Evolutionary conservation across 2,329 filamentous ascomycete genomes (phyloP).

Genomic region (Thelonectria discophora): DNA sequence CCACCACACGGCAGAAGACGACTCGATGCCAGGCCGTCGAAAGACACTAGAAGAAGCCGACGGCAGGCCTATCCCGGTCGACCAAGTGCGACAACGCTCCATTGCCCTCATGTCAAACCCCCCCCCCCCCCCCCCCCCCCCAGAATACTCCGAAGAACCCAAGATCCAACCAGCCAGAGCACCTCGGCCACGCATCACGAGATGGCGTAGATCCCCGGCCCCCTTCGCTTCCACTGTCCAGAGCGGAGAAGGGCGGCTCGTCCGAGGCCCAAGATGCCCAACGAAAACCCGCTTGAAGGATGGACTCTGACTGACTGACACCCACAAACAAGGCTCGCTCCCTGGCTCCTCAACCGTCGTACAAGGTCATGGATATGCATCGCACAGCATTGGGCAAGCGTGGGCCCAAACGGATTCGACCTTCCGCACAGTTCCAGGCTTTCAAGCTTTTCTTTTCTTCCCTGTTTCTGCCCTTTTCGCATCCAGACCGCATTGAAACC

Average conservation of each 20-base stretch:
- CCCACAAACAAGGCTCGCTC: constrained; percentile 16
- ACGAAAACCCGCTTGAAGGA: neutral
- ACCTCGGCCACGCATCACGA: constrained; percentile 9
- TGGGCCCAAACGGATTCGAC: constrained; percentile 15
- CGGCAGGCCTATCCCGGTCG: neutral
- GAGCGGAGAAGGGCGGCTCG: constrained; percentile 6
- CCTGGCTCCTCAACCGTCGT: constrained; percentile 16
- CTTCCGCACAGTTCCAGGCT: neutral
- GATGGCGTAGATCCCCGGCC: constrained; percentile 1
- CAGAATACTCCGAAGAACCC: constrained; percentile 11
- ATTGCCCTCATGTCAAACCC: neutral
- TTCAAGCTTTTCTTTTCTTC: constrained; percentile 2
- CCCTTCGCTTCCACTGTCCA: neutral
- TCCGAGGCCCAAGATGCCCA: constrained; percentile 9
- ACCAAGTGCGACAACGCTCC: neutral
- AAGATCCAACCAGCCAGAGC: constrained; percentile 13
- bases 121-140: too few relatives aligned
- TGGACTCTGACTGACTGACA: neutral
- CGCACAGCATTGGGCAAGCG: constrained; percentile 21
- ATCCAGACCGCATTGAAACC: constrained; percentile 16
- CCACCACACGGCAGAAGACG: neutral
- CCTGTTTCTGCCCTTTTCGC: constrained; percentile 6
- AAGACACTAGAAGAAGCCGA: neutral
- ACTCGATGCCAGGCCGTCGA: neutral
- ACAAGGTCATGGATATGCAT: constrained; percentile 5